phyloP scores from a whole-genome alignment of 768 basidiomycete genomes.

The Trametes punicea region DNA sequence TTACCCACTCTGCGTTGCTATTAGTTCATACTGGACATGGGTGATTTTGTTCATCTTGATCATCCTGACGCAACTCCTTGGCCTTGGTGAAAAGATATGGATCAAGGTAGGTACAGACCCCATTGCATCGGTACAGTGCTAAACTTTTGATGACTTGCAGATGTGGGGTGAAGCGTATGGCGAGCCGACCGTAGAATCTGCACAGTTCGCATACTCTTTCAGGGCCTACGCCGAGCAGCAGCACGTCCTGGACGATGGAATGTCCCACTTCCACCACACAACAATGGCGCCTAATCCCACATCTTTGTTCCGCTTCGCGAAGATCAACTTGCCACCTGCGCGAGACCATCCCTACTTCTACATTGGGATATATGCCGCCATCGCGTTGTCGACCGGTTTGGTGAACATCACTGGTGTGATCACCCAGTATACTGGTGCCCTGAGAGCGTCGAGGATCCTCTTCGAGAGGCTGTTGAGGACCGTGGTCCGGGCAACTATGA shows the following conservation, averaged over 20 bases:
- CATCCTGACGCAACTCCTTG: slow-evolving; percentile 43
- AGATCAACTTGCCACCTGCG: slow-evolving; percentile 41
- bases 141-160: slow-evolving; percentile 28
- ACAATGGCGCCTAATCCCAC: slow-evolving; percentile 13
- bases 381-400: slow-evolving; percentile 50
- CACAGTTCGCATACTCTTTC: not conserved
- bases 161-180: slow-evolving; percentile 68
- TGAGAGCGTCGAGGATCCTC: slow-evolving; percentile 35
- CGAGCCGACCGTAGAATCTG: not conserved
- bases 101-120: slow-evolving; percentile 48
- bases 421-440: slow-evolving; percentile 60
- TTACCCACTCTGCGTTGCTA: not conserved
- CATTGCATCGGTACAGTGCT: not conserved
- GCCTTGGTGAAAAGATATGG: slow-evolving; percentile 67
- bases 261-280: slow-evolving; percentile 25
- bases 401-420: slow-evolving; percentile 44
- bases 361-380: slow-evolving; percentile 60
- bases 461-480: slow-evolving; percentile 56
- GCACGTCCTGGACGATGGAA: slow-evolving; percentile 22
- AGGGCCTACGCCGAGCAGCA: slow-evolving; percentile 24
- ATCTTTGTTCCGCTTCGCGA: not conserved
- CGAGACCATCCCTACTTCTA: slow-evolving; percentile 67
- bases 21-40: slow-evolving; percentile 72
- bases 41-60: slow-evolving; percentile 47
- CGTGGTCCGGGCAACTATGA: slow-evolving; percentile 79